Percentiles rank a stretch among this genome's conserved stretches.
Conservation (phyloP, 352 stramenopile genomes). For the Phytophthora multivora region DNA sequence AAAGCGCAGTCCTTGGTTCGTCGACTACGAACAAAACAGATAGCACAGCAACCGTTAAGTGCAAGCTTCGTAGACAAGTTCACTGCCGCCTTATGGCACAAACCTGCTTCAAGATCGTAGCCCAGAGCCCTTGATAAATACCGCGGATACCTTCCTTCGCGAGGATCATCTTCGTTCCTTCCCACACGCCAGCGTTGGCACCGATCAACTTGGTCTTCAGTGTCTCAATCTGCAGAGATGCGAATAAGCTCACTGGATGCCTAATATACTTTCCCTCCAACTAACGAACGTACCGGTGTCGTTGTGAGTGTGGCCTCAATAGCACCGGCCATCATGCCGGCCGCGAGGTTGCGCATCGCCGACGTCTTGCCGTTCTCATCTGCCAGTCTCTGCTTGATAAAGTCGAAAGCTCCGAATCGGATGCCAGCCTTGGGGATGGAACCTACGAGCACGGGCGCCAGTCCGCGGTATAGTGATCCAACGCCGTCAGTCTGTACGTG, state of each 20-base stretch:
- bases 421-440: constrained; percentile 97
- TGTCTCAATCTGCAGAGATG: constrained; percentile 87
- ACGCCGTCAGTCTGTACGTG: constrained; percentile 70
- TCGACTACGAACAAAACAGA: constrained; percentile 53
- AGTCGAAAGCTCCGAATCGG: constrained; percentile 95
- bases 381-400: constrained; percentile 83
- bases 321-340: constrained; percentile 93
- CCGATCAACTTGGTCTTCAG: constrained; percentile 98
- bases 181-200: constrained; percentile 92
- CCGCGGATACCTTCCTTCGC: constrained; percentile 90
- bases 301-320: constrained; percentile 93
- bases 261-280: background rate
- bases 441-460: constrained; percentile 94
- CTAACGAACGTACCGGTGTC: constrained; percentile 74
- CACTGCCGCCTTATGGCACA: constrained; percentile 1
- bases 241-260: background rate
- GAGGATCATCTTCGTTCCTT: constrained; percentile 93
- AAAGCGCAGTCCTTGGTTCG: constrained; percentile 96
- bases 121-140: constrained; percentile 93
- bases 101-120: constrained; percentile 95
- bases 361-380: constrained; percentile 92
- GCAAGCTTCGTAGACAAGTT: background rate
- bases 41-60: constrained; percentile 8
- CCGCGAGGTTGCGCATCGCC: constrained; percentile 90
- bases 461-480: constrained; percentile 91